Evolutionary conservation across 305 asterid species (phyloP).

Genomic region (Fraxinus baroniana): DNA sequence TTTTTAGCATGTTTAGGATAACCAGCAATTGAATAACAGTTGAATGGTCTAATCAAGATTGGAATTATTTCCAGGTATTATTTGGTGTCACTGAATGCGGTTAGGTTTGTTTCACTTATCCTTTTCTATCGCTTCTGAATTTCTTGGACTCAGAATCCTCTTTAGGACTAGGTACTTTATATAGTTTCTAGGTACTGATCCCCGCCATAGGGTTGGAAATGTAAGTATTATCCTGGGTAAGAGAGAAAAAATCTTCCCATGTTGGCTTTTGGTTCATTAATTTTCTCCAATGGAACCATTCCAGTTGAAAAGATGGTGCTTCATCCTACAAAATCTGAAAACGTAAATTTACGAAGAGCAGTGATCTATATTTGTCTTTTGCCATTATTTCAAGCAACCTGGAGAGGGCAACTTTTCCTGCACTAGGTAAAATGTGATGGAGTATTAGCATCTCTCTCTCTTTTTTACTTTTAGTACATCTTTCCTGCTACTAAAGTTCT

Average conservation of each 20-base stretch:
- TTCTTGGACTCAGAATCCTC: conserved; percentile 35
- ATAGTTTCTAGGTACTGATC: conserved; percentile 46
- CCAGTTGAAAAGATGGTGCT: conserved; percentile 47
- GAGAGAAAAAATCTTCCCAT: conserved; percentile 19
- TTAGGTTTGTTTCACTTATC: conserved; percentile 18
- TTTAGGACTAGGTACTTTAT: conserved; percentile 38
- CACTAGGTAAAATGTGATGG: conserved; percentile 68
- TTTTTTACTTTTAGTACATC: conserved; percentile 51
- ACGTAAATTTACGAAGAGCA: conserved; percentile 45
- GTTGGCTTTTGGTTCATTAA: conserved; percentile 4
- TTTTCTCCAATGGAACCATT: conserved; percentile 27
- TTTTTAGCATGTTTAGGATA: conserved; percentile 20
- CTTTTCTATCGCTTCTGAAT: conserved; percentile 33
- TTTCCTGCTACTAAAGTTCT: conserved; percentile 66
- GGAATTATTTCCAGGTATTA: conserved; percentile 51
- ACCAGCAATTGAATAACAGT: conserved; percentile 23
- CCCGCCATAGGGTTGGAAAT: conserved; percentile 33
- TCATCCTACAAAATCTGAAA: conserved; percentile 60
- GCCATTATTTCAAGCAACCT: conserved; percentile 63
- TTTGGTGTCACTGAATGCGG: conserved; percentile 26
- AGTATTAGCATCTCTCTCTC: conserved; percentile 64
- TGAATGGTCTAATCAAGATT: conserved; percentile 35
- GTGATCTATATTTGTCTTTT: conserved; percentile 56
- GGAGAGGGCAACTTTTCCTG: conserved; percentile 53
- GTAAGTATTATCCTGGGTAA: conserved; percentile 46